Evolutionary conservation across 352 stramenopile genomes (phyloP).

Genomic region (Phytophthora hybrid): DNA sequence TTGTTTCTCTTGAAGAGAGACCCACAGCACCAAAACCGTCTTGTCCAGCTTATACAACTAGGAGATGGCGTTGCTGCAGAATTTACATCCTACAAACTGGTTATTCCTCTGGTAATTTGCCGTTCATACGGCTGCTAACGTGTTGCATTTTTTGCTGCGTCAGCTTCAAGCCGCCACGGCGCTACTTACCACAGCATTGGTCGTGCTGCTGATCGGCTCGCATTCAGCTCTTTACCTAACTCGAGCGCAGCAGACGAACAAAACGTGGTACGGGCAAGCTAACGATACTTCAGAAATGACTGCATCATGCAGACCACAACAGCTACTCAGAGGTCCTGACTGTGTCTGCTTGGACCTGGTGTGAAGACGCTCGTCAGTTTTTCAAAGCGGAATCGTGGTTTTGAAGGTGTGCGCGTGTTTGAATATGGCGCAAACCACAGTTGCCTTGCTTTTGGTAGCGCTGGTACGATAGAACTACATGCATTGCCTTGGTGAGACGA

Average conservation of each 20-base stretch:
- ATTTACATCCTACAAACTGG: slow-evolving; percentile 30
- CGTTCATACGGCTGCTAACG: slow-evolving; percentile 2
- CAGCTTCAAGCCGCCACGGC: slow-evolving; percentile 47
- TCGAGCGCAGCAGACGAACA: slow-evolving; percentile 43
- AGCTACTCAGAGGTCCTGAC: not conserved
- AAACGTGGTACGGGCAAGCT: slow-evolving; percentile 43
- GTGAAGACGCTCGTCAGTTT: slow-evolving; percentile 33
- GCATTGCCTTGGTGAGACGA: not conserved
- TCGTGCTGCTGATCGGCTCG: slow-evolving; percentile 53
- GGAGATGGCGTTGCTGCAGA: slow-evolving; percentile 16
- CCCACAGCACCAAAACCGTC: too few species aligned
- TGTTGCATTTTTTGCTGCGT: not conserved
- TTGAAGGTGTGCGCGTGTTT: slow-evolving; percentile 44
- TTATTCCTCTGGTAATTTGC: not conserved
- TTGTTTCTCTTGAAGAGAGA: too few species aligned
- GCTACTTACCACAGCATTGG: slow-evolving; percentile 40
- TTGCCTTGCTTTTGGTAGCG: slow-evolving; percentile 62
- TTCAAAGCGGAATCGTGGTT: slow-evolving; percentile 31
- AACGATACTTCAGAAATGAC: not conserved
- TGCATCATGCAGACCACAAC: too few species aligned
- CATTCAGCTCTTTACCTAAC: slow-evolving; percentile 55
- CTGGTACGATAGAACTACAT: slow-evolving; percentile 43
- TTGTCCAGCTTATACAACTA: too few species aligned
- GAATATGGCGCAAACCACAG: slow-evolving; percentile 52
- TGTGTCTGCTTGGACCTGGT: slow-evolving; percentile 21